Percentiles rank a stretch among this genome's conserved stretches.
Evolutionary conservation across 2,329 filamentous ascomycete genomes (phyloP).

Genomic region (Lachnellula hyalina): DNA sequence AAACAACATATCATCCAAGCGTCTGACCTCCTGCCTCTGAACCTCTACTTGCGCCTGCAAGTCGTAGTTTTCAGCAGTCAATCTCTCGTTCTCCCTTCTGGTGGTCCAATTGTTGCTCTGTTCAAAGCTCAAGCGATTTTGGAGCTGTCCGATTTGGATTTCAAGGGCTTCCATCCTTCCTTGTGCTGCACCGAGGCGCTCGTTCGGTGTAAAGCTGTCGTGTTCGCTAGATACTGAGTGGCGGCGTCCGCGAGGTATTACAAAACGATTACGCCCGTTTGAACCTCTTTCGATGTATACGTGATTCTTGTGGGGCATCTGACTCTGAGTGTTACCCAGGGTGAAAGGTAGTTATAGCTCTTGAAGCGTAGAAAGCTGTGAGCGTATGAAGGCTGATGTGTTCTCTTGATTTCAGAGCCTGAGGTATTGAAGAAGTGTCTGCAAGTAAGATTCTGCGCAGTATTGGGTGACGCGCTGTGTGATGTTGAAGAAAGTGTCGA

Average conservation of each 20-base stretch:
- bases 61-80: constrained; percentile 16
- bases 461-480: not conserved
- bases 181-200: constrained; percentile 20
- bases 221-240: constrained; percentile 1
- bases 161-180: constrained; percentile 12
- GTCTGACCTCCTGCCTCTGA: constrained; percentile 7
- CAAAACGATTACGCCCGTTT: constrained; percentile 17
- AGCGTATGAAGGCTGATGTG: too few relatives aligned
- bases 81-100: constrained; percentile 9
- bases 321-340: constrained; percentile 17
- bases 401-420: not conserved
- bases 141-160: constrained; percentile 11
- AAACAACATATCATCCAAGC: constrained; percentile 11
- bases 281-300: constrained; percentile 17
- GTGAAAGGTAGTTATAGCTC: constrained; percentile 8
- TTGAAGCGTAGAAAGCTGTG: constrained; percentile 1
- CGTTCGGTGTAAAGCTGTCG: constrained; percentile 6
- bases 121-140: constrained; percentile 15
- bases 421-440: not conserved
- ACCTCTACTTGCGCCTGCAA: constrained; percentile 14
- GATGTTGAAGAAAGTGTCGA: not conserved
- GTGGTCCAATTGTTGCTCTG: constrained; percentile 17
- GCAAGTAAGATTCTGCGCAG: not conserved
- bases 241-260: constrained; percentile 6
- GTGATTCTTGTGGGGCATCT: constrained; percentile 15